A percentile compares a stretch with the other conserved stretches of the same genome.
Evolutionary conservation across 2,329 filamentous ascomycete species (phyloP).

Genomic region (Aspergillus fumigatus): DNA sequence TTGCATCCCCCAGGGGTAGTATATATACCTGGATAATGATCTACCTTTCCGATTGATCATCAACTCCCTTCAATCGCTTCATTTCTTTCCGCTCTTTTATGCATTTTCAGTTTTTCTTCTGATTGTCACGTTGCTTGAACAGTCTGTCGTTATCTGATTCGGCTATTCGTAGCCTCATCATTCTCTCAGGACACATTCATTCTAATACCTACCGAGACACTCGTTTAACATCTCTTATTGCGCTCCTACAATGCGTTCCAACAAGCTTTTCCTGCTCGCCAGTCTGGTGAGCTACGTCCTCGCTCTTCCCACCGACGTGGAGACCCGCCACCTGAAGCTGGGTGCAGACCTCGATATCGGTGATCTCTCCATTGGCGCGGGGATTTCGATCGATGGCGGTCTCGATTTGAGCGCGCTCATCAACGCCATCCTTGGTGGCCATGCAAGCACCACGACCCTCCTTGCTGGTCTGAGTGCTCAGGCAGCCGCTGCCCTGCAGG

Average conservation of each 20-base stretch:
- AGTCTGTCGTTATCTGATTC: conserved; percentile 32
- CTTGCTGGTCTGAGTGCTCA: conserved; percentile 28
- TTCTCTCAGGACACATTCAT: conserved; percentile 15
- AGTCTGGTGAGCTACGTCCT: conserved; percentile 28
- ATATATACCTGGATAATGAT: conserved; percentile 30
- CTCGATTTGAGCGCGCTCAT: conserved; percentile 21
- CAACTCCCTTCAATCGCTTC: conserved; percentile 23
- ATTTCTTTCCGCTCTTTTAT: conserved; percentile 15
- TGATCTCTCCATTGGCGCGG: neutral
- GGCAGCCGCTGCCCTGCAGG: conserved; percentile 33
- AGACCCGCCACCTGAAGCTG: conserved; percentile 20
- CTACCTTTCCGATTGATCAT: conserved; percentile 15
- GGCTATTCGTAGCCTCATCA: conserved; percentile 17
- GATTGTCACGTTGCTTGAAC: conserved; percentile 16
- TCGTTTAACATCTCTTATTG: conserved; percentile 10
- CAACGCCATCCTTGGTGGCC: conserved; percentile 19
- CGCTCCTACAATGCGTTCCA: conserved; percentile 21
- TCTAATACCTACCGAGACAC: conserved; percentile 10
- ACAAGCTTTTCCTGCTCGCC: conserved; percentile 29
- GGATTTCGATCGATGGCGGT: conserved; percentile 14
- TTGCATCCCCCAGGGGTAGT: conserved; percentile 29
- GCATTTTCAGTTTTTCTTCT: conserved; percentile 17
- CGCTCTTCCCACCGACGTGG: conserved; percentile 27
- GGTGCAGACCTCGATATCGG: conserved; percentile 13
- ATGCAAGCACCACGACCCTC: conserved; percentile 14